phyloP scores from a whole-genome alignment of 106 monocot genomes.

The Dendrobium nobile region DNA sequence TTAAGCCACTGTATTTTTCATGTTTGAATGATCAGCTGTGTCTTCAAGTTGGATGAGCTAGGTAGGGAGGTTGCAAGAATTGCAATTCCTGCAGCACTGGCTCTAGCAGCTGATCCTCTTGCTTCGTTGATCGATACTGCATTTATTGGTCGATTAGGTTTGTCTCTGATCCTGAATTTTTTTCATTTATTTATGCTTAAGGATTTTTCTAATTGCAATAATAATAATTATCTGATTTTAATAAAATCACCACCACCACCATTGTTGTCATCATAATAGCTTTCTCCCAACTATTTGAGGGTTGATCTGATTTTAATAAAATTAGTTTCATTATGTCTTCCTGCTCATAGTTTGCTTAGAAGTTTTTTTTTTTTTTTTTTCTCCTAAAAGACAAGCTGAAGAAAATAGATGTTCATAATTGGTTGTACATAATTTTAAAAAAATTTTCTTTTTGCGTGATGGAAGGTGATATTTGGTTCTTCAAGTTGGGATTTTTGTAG shows the following conservation, averaged over 20 bases:
- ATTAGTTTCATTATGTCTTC: not conserved
- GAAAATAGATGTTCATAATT: not conserved
- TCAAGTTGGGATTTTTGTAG: not conserved
- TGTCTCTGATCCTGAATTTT: not conserved
- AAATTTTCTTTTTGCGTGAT: no score
- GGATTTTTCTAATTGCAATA: not conserved
- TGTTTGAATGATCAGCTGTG: conserved; percentile 21
- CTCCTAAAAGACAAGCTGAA: not conserved
- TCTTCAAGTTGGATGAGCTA: conserved; percentile 76
- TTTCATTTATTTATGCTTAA: not conserved
- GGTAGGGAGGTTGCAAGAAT: conserved; percentile 66
- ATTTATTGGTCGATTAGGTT: conserved; percentile 81
- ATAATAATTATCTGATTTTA: not conserved
- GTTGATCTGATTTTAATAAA: no score
- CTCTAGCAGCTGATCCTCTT: conserved; percentile 86
- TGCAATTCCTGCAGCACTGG: conserved; percentile 79
- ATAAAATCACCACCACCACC: not conserved
- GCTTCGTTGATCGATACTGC: conserved; percentile 93
- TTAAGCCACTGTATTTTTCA: not conserved
- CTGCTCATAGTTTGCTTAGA: not conserved
- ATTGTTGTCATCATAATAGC: not conserved
- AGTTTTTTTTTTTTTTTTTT: not conserved
- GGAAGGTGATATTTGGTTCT: not conserved
- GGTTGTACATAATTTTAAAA: no score
- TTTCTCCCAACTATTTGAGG: not conserved